Conservation (phyloP, 352 stramenopile genomes). For the Globisporangium uncinulatum region DNA sequence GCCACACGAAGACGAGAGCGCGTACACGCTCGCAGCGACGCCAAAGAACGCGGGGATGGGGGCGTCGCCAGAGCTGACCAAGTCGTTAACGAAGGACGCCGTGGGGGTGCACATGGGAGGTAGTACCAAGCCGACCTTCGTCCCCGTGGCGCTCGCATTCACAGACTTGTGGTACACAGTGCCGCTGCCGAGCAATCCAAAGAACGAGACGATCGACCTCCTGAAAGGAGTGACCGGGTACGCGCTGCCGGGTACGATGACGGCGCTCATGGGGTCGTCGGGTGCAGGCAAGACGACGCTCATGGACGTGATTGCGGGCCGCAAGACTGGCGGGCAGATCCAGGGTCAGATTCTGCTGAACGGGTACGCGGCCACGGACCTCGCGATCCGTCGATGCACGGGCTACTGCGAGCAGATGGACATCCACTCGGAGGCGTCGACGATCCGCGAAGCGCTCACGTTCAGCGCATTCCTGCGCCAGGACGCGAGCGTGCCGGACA, state of each 20-base stretch:
- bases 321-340: slow-evolving; percentile 71
- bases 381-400: background rate
- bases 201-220: slow-evolving; percentile 7
- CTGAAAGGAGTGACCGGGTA: slow-evolving; percentile 18
- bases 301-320: slow-evolving; percentile 82
- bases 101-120: no score
- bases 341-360: slow-evolving; percentile 70
- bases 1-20: no score
- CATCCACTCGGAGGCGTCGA: slow-evolving; percentile 43
- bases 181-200: slow-evolving; percentile 25
- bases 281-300: slow-evolving; percentile 82
- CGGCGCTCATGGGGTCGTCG: slow-evolving; percentile 28
- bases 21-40: no score
- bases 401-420: slow-evolving; percentile 85
- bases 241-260: slow-evolving; percentile 20
- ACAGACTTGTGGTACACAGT: background rate
- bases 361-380: slow-evolving; percentile 19
- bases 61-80: no score
- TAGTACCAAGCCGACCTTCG: slow-evolving; percentile 5
- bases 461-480: slow-evolving; percentile 90
- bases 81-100: no score
- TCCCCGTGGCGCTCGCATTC: slow-evolving; percentile 14
- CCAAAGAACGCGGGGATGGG: no score
- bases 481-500: slow-evolving; percentile 10
- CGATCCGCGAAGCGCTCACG: slow-evolving; percentile 82